Percentiles rank a stretch among this genome's conserved stretches.
phyloP scores from a whole-genome alignment of 441 rosid species.

The Geranium incanum region DNA sequence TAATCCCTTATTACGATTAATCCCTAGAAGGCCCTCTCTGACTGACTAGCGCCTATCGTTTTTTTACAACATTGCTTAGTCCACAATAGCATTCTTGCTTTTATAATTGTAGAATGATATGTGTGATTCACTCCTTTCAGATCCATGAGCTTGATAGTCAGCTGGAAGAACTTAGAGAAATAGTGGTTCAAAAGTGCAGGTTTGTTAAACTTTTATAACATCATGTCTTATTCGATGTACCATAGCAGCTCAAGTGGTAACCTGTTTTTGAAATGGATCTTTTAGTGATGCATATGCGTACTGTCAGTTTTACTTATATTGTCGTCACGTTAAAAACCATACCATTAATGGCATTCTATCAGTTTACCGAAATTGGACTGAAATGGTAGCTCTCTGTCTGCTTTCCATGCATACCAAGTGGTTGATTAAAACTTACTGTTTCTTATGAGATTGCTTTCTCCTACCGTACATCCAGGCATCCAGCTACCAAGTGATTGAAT shows the following conservation, averaged over 20 bases:
- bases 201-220: conserved; percentile 22
- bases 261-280: background rate
- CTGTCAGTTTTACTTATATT: background rate
- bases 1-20: no score
- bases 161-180: conserved; percentile 74
- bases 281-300: background rate
- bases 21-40: no score
- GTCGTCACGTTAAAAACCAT: no score
- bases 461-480: no score
- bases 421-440: background rate
- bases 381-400: no score
- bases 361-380: no score
- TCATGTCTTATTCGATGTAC: background rate
- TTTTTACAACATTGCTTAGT: background rate
- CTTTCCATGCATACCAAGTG: background rate
- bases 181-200: conserved; percentile 83
- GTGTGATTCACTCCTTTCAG: conserved; percentile 31
- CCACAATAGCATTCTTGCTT: background rate
- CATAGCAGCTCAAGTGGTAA: background rate
- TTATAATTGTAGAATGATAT: background rate
- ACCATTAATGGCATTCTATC: no score
- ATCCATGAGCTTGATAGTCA: conserved; percentile 66
- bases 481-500: no score
- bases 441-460: background rate
- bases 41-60: no score